Base-by-base conservation (phyloP, 345 rosid species). In the Melaleuca quinquenervia region DNA sequence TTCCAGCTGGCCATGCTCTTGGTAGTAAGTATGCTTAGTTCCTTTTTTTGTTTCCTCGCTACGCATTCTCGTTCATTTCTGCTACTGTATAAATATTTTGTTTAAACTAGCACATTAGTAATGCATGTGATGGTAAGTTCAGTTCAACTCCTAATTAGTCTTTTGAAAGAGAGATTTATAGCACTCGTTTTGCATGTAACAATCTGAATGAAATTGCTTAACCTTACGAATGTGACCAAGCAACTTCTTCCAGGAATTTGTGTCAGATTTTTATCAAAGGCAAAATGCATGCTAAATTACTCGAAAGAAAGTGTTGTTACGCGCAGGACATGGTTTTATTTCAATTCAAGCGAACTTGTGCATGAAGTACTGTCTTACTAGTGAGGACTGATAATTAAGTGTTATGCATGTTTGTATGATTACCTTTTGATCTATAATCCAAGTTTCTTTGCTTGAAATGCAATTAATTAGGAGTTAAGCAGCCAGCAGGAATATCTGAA, bases 401-500 rank as follows among this genome's bases (percentile, higher is more conserved):
- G 83, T 45, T 50, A 52, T 24, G 21, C 53, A 48, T 24, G 36
- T 22, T 24, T 48, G 52, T 80, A 16, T 64, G 20, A 32, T 64
- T 32, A 32, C 36, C 85, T 54, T 18, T 21, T 5, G 86, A 54
- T 8, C n/a, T 84, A 70, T 55, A n/a, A 52, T 45, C 86, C 52
- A 74, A 58, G 74, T 50, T 14, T 41, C 49, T 55, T 52, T 52
- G 60, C 51, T 44, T 21, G 49, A 16, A 53, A 26, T 29, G 50
- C 12, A 49, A 80, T 44, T n/a, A 48, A 51, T 44, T 85, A 96
- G 96, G 98, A 96, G 91, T 88, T 95, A 85, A 96, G 96, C 89
- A 95, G 97, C 84, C 98, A 95, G 87, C 98, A 95, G 84, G 99
- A 96, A 83, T 96, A 96, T 86, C 93, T 96, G 90, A 96, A 95